phyloP scores from a whole-genome alignment of 2,329 filamentous ascomycete species.

The Esteya vermicola region DNA sequence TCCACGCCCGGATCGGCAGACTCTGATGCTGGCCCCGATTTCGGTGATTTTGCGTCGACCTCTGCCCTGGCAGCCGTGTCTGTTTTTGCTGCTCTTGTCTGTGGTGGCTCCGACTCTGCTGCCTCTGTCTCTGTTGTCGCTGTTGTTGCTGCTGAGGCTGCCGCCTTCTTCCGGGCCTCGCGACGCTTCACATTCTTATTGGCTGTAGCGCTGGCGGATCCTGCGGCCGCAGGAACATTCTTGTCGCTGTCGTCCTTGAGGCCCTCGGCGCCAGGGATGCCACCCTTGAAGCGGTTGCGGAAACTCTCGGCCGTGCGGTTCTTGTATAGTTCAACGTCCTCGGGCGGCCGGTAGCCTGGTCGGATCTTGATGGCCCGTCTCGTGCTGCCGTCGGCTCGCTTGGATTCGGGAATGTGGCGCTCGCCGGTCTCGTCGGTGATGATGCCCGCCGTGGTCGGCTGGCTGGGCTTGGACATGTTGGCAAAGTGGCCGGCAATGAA shows the following conservation, averaged over 20 bases:
- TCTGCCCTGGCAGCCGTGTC: too few relatives aligned
- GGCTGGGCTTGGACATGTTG: constrained; percentile 4
- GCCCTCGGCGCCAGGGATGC: constrained; percentile 60
- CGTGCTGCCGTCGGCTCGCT: constrained; percentile 77
- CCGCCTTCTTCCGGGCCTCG: constrained; percentile 39
- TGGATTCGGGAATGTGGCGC: constrained; percentile 78
- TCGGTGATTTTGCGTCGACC: too few relatives aligned
- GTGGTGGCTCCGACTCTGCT: constrained; percentile 20
- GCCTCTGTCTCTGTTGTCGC: background rate
- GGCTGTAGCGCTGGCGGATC: constrained; percentile 37
- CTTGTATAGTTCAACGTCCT: constrained; percentile 94
- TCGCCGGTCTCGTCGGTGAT: constrained; percentile 64
- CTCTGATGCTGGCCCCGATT: constrained; percentile 29
- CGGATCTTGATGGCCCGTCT: constrained; percentile 88
- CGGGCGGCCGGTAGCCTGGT: constrained; percentile 83
- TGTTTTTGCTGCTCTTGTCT: constrained; percentile 29
- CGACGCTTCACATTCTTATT: constrained; percentile 81
- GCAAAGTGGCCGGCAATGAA: too few relatives aligned
- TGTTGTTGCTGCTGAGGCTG: constrained; percentile 9
- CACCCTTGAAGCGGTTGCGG: constrained; percentile 57
- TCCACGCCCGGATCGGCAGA: constrained; percentile 44
- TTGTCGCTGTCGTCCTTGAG: constrained; percentile 33
- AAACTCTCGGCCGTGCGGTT: constrained; percentile 79
- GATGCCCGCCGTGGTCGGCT: constrained; percentile 49
- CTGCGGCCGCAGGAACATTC: too few relatives aligned